These are phyloP conservation scores for Thymus quinquecostatus DNA, from an alignment of 257 asterid genomes.

Conservation along the genomic window DNA sequence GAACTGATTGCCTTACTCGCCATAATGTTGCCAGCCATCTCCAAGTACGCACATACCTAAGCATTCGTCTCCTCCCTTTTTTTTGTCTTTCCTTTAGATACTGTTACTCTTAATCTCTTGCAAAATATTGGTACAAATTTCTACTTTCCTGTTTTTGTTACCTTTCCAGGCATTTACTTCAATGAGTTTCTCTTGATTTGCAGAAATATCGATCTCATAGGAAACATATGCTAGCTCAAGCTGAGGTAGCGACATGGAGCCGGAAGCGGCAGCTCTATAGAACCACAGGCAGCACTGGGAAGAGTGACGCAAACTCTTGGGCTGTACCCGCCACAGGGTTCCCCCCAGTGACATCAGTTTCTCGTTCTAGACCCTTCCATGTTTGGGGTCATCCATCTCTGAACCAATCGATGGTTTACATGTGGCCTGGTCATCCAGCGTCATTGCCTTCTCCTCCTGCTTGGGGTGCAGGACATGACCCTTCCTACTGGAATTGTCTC, in stretches of 20 bases:
- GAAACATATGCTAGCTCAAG: slow-evolving; percentile 77
- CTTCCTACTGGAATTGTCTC: slow-evolving; percentile 65
- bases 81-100: neutral
- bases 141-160: neutral
- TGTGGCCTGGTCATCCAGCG: slow-evolving; percentile 71
- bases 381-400: slow-evolving; percentile 86
- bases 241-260: slow-evolving; percentile 80
- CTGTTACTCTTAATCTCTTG: neutral
- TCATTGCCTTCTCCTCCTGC: slow-evolving; percentile 39
- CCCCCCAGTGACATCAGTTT: slow-evolving; percentile 62
- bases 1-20: slow-evolving; percentile 92
- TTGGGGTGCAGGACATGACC: slow-evolving; percentile 56
- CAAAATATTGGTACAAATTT: neutral
- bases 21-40: slow-evolving; percentile 98
- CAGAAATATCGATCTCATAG: slow-evolving; percentile 91
- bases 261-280: slow-evolving; percentile 64
- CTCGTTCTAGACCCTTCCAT: slow-evolving; percentile 79
- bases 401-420: slow-evolving; percentile 63
- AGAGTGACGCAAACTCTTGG: slow-evolving; percentile 62
- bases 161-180: slow-evolving; percentile 1
- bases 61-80: slow-evolving; percentile 4
- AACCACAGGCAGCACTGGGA: slow-evolving; percentile 37
- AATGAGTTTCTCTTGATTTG: slow-evolving; percentile 30
- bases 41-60: slow-evolving; percentile 57
- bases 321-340: slow-evolving; percentile 70